These are phyloP conservation scores for Botrytis medusae DNA, from an alignment of 2,329 filamentous ascomycete species.

Conservation along the genomic window DNA sequence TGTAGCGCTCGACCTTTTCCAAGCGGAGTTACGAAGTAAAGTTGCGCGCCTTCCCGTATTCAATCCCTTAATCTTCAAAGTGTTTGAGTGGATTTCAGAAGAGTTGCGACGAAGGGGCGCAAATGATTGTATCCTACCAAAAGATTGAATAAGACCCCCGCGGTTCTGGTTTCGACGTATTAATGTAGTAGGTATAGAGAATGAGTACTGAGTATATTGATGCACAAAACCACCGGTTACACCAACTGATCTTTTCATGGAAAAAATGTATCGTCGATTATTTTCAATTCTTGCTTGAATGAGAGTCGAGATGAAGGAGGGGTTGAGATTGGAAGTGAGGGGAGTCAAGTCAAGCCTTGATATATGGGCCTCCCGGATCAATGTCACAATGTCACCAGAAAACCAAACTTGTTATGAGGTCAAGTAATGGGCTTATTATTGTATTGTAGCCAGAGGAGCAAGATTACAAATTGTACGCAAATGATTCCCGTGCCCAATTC, in stretches of 20 bases:
- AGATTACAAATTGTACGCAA: not conserved
- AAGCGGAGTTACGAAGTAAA: conserved; percentile 5
- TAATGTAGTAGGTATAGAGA: not conserved
- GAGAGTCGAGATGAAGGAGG: not conserved
- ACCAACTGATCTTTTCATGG: conserved; percentile 18
- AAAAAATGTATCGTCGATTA: not conserved
- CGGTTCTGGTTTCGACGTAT: not conserved
- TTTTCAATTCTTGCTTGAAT: not conserved
- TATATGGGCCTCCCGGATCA: not conserved
- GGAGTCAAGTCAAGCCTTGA: not conserved
- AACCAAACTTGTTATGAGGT: not conserved
- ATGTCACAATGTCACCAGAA: not conserved
- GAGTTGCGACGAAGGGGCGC: conserved; percentile 16
- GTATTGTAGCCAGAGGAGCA: too few relatives aligned
- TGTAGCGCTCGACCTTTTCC: conserved; percentile 12
- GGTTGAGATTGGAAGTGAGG: not conserved
- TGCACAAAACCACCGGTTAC: not conserved
- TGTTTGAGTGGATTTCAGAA: not conserved
- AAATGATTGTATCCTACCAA: conserved; percentile 1
- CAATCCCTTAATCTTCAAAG: not conserved
- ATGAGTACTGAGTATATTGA: conserved; percentile 2
- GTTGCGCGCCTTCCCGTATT: conserved; percentile 4
- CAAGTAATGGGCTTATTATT: not conserved
- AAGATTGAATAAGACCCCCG: not conserved
- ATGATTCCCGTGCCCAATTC: not conserved